These are phyloP conservation scores for Paramecium pentaurelia DNA, from an alignment of 73 alveolate genomes.

Conservation along the genomic window DNA sequence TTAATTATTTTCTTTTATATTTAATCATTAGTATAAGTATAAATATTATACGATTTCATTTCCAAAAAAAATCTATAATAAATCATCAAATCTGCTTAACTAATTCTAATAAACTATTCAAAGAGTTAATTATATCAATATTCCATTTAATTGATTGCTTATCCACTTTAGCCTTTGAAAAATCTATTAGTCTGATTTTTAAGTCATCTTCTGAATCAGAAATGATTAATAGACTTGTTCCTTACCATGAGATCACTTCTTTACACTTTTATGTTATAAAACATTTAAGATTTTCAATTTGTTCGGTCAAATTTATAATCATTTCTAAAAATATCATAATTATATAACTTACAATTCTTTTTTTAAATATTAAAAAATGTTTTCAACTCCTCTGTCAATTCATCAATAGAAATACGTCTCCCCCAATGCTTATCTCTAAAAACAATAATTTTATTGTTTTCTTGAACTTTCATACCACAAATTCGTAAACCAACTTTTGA, in stretches of 20 bases:
- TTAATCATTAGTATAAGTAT: neutral
- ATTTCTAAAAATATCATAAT: neutral
- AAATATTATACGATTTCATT: neutral
- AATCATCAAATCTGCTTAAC: neutral
- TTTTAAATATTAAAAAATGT: neutral
- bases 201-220: neutral
- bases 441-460: neutral
- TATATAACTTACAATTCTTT: neutral
- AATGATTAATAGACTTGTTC: neutral
- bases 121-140: neutral
- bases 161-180: neutral
- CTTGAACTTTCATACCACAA: neutral
- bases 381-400: neutral
- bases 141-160: neutral
- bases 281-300: neutral
- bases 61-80: neutral
- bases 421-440: conserved; percentile 36
- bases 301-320: neutral
- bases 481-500: conserved; percentile 7
- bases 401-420: neutral
- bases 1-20: neutral
- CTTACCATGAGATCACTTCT: neutral
- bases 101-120: neutral
- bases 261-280: neutral
- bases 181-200: neutral